Evolutionary conservation across 2,329 filamentous ascomycete genomes (phyloP).

Genomic region (Clonostachys byssicola): DNA sequence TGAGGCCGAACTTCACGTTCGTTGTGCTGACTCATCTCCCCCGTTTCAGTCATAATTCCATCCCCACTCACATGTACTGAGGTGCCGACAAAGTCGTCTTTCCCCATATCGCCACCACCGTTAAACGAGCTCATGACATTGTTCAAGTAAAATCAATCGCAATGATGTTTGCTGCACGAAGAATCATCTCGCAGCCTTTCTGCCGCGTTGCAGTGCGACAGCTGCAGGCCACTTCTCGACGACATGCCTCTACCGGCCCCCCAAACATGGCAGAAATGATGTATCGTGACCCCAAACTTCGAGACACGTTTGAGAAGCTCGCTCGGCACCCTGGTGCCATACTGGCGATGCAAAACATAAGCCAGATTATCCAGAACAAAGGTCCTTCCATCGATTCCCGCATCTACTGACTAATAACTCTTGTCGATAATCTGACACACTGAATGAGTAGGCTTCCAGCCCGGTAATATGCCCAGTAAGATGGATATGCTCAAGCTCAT

Average conservation of each 20-base stretch:
- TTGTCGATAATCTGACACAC: background rate
- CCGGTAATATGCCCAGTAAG: conserved; percentile 10
- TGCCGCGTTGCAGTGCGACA: background rate
- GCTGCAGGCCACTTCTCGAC: background rate
- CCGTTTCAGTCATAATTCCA: no score
- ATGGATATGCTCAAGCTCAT: conserved; percentile 14
- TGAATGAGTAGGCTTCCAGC: conserved; percentile 8
- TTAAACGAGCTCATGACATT: no score
- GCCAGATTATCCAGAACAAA: conserved; percentile 1
- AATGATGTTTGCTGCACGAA: background rate
- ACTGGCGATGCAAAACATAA: conserved; percentile 1
- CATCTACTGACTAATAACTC: background rate
- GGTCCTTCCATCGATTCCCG: background rate
- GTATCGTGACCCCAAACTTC: conserved; percentile 1
- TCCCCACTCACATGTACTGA: no score
- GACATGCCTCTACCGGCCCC: background rate
- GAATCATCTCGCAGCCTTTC: background rate
- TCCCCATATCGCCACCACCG: no score
- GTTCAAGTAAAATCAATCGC: no score
- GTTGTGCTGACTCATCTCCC: no score
- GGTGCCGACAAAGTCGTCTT: no score
- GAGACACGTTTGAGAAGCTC: conserved; percentile 2
- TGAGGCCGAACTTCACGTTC: no score
- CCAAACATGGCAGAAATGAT: background rate
- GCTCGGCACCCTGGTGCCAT: conserved; percentile 1